Evolutionary conservation across 2,329 filamentous ascomycete species (phyloP), one percentile per base, ranked within the genome.

Genomic region (Venturia nashicola): DNA sequence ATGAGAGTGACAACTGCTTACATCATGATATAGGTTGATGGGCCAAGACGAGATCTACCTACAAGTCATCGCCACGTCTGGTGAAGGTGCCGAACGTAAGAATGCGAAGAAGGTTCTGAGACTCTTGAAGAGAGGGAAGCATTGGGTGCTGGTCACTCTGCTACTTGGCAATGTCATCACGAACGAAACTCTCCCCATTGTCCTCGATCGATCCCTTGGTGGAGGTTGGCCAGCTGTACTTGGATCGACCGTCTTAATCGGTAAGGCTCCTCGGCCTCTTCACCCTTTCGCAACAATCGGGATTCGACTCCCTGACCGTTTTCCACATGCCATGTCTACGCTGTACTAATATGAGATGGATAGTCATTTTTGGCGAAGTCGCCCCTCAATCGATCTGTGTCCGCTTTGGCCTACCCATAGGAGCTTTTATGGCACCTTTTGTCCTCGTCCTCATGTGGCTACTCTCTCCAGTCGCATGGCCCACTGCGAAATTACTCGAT

Each of bases 341-440:
- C 59, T 54, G 62, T 65, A 59, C 68, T 69, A 65, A 68, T 65
- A 63, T 34, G 36, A 39, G 36, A 39, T 64, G 59, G 32, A 40
- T 70, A 96, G 94, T 99, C 73, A 97, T 99, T 70, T 99, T 99
- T 74, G 94, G 94, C 70, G 94, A 99, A 79, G 86, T 99, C 67
- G 89, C 96, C 34, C 94, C 94, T 40, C 94, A 99, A 74, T 97
- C 93, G 32, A 84, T 97, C 69, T 99, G 94, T 75, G 94, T 97
- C 67, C 90, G 94, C 70, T 97, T 94, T 74, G 94, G 94, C 62
- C 84, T 99, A 12, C 91, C 90, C 61, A 97, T 99, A 71, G 94
- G 94, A 65, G 92, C 93, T 44, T 93, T 87, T 81, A 94, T 96
- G 88, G 86, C 92, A 61, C 91, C 90, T 64, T 87, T 90, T 62